These are phyloP conservation scores for Aspergillus biplanus DNA, from an alignment of 495 filamentous ascomycete species.

Conservation along the genomic window DNA sequence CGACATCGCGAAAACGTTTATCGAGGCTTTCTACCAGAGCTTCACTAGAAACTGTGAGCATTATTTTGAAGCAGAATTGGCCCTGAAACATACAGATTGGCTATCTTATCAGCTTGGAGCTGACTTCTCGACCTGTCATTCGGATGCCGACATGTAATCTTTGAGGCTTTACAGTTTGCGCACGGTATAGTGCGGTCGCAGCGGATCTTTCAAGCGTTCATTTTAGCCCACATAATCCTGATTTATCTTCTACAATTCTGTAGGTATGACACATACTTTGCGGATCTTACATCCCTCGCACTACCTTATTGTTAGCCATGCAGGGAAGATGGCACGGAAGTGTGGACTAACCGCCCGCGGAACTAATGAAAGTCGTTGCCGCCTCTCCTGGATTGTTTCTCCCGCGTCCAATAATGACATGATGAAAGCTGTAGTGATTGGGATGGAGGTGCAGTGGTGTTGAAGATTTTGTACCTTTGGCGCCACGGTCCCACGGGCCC, in stretches of 20 bases:
- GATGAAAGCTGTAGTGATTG: not conserved
- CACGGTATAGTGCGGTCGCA: slow-evolving; percentile 17
- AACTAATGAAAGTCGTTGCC: slow-evolving; percentile 1
- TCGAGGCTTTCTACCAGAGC: slow-evolving; percentile 11
- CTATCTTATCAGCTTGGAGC: slow-evolving; percentile 9
- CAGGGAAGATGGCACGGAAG: not conserved
- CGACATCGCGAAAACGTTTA: not conserved
- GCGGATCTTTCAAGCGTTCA: slow-evolving; percentile 1
- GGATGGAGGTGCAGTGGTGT: not conserved
- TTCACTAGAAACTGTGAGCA: slow-evolving; percentile 3
- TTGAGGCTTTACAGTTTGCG: slow-evolving; percentile 7
- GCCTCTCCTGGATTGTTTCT: slow-evolving; percentile 17
- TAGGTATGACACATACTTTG: slow-evolving; percentile 1
- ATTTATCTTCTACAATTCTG: not conserved
- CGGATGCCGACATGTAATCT: slow-evolving; percentile 15
- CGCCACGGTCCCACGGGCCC: not conserved
- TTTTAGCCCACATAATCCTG: slow-evolving; percentile 2
- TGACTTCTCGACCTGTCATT: slow-evolving; percentile 11
- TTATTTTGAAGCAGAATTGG: not conserved
- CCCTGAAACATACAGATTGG: slow-evolving; percentile 11
- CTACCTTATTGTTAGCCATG: not conserved
- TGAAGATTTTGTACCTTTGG: not conserved
- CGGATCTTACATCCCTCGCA: slow-evolving; percentile 18
- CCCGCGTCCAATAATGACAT: not conserved
- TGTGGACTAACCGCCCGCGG: slow-evolving; percentile 8